phyloP scores from a whole-genome alignment of 768 basidiomycete species.

The Hemileccinum impolitum region DNA sequence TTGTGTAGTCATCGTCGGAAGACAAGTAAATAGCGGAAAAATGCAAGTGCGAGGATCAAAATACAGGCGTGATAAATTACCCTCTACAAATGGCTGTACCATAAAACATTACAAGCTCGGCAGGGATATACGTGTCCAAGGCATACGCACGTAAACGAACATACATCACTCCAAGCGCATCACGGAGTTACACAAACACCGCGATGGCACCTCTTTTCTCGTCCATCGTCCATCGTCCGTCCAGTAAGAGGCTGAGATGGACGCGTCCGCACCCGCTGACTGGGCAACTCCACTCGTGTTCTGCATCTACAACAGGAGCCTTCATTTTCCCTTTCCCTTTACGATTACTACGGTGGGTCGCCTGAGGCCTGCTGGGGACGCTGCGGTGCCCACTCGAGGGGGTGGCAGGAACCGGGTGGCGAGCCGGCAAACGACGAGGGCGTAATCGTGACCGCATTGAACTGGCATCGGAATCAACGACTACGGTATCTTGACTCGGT shows the following conservation, averaged over 20 bases:
- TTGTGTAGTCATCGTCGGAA: neutral
- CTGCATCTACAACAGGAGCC: conserved; percentile 40
- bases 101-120: neutral
- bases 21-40: neutral
- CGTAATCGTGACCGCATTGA: conserved; percentile 60
- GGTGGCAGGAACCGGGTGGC: conserved; percentile 3
- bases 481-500: conserved; percentile 28
- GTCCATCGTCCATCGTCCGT: conserved; percentile 61
- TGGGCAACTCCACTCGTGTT: conserved; percentile 63
- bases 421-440: conserved; percentile 32
- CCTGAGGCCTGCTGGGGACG: neutral
- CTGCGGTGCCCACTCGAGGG: conserved; percentile 9
- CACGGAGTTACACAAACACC: conserved; percentile 35
- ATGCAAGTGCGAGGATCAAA: conserved; percentile 1
- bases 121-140: conserved; percentile 3
- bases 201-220: conserved; percentile 39
- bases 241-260: conserved; percentile 57
- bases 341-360: conserved; percentile 19
- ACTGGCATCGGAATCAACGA: conserved; percentile 22
- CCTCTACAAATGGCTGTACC: conserved; percentile 7
- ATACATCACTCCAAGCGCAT: conserved; percentile 3
- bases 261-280: conserved; percentile 51
- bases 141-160: conserved; percentile 14
- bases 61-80: conserved; percentile 17
- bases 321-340: conserved; percentile 35